Base-by-base conservation (phyloP, 202 grass and related monocot species). In the Brachypodium distachyon region DNA sequence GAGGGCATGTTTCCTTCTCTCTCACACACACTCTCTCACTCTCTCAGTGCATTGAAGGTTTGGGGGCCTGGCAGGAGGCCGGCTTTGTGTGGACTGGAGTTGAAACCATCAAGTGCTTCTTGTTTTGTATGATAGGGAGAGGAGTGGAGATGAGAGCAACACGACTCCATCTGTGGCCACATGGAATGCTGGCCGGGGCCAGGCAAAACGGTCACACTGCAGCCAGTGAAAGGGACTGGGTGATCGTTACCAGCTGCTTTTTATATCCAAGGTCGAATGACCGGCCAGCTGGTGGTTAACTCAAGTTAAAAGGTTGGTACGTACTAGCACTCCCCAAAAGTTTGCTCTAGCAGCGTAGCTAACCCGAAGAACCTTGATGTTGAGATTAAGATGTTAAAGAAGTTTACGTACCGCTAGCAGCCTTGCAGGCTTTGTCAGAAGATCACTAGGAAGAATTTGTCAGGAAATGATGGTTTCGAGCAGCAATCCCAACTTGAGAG, bases 21-120 rank as follows among this genome's bases (percentile, higher is more conserved):
- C 54, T 70, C 22, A 33, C 38, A 7, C 22, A 41, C 36, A 27
- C 53, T 73, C 36, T 41, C 48, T 36, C 29, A 38, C 51, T 42
- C 71, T 58, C 51, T 26, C 34, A 21, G 11, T 34, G 34, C 37
- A 80, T 11, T 88, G 61, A 56, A 48, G 76, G 22, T 72, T 37
- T 86, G 61, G 67, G 77, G 23, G 17, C 50, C 70, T 67, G 64
- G 72, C 71, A 39, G 75, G 51, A 42, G 68, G 60, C n/a, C n/a
- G n/a, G n/a, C n/a, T n/a, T 74, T 83, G 85, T 78, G 74, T 37
- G 66, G 42, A 83, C 80, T 79, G 73, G 74, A 87, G 80, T 83
- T n/a, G 14, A 6, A 55, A 51, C 60, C 26, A 80, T 88, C 54
- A n/a, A 83, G 86, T 88, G 81, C 54, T 80, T 80, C 86, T 75